phyloP scores from a whole-genome alignment of 805 yeast genomes.

The Lachancea sp. region DNA sequence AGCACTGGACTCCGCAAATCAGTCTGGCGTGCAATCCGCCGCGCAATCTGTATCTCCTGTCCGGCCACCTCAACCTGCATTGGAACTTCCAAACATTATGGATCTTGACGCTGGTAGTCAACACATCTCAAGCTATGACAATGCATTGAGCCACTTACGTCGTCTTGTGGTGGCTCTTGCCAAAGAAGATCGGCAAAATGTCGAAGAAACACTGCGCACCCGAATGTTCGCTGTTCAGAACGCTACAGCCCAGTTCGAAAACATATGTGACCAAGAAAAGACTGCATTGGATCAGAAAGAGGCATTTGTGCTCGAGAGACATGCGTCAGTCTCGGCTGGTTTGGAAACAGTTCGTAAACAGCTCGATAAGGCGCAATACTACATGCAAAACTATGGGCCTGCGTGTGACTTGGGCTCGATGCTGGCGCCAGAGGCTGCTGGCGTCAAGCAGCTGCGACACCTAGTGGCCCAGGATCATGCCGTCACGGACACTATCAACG shows the following conservation, averaged over 20 bases:
- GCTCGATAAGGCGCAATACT: slow-evolving; percentile 28
- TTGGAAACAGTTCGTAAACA: slow-evolving; percentile 27
- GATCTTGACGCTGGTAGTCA: slow-evolving; percentile 5
- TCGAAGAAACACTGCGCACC: slow-evolving; percentile 8
- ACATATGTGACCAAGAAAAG: slow-evolving; percentile 34
- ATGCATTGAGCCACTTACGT: slow-evolving; percentile 13
- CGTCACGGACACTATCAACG: slow-evolving; percentile 57
- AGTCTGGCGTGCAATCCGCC: neutral
- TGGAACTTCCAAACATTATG: slow-evolving; percentile 10
- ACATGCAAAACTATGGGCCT: slow-evolving; percentile 14
- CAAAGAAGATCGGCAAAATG: slow-evolving; percentile 7
- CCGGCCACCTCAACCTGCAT: neutral
- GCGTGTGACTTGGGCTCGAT: slow-evolving; percentile 38
- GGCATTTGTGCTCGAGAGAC: slow-evolving; percentile 26
- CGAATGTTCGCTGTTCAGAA: slow-evolving; percentile 22
- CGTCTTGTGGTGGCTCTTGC: slow-evolving; percentile 11
- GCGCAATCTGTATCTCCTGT: neutral
- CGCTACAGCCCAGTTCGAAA: slow-evolving; percentile 34
- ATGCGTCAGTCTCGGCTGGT: slow-evolving; percentile 25
- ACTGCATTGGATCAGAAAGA: slow-evolving; percentile 24
- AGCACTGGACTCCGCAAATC: too few species aligned
- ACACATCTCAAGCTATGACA: slow-evolving; percentile 11
- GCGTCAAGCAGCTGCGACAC: slow-evolving; percentile 43
- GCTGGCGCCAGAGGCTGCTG: slow-evolving; percentile 46
- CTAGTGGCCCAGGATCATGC: slow-evolving; percentile 63